Evolutionary conservation across 495 filamentous ascomycete genomes (phyloP).

Genomic region (Neurospora sublineolata): DNA sequence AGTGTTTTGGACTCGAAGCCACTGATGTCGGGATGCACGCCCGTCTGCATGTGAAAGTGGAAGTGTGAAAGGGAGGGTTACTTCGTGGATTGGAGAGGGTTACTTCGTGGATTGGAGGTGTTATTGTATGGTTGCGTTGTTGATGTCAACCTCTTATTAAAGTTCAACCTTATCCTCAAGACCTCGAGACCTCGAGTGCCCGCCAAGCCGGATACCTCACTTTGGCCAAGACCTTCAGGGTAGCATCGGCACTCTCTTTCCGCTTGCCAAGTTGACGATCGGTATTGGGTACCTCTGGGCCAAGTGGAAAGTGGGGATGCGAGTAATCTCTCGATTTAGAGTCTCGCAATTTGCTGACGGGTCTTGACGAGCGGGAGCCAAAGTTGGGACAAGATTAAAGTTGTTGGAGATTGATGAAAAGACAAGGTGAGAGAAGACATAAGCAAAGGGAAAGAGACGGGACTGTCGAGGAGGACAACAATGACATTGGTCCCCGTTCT

Average conservation of each 20-base stretch:
- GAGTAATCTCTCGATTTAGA: background rate
- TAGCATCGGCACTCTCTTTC: background rate
- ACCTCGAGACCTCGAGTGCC: background rate
- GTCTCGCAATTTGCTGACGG: background rate
- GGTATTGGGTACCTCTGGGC: background rate
- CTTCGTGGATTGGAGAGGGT: background rate
- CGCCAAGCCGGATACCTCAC: background rate
- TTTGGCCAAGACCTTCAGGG: background rate
- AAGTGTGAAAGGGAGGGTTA: background rate
- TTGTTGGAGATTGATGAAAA: background rate
- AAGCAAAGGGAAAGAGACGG: background rate
- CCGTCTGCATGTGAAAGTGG: background rate
- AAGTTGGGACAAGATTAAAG: background rate
- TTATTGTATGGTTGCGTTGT: background rate
- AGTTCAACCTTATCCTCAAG: background rate
- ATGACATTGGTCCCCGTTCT: background rate
- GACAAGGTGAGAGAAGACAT: background rate
- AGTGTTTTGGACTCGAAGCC: background rate
- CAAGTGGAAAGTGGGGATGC: background rate
- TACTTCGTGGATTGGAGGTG: background rate
- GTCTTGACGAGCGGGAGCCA: background rate
- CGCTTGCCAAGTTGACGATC: background rate
- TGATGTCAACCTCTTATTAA: background rate
- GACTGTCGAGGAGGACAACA: background rate
- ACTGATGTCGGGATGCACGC: background rate